A percentile compares a stretch with the other conserved stretches of the same genome.
Evolutionary conservation across 495 filamentous ascomycete species (phyloP).

Genomic region (Chaetomidium leptoderma): DNA sequence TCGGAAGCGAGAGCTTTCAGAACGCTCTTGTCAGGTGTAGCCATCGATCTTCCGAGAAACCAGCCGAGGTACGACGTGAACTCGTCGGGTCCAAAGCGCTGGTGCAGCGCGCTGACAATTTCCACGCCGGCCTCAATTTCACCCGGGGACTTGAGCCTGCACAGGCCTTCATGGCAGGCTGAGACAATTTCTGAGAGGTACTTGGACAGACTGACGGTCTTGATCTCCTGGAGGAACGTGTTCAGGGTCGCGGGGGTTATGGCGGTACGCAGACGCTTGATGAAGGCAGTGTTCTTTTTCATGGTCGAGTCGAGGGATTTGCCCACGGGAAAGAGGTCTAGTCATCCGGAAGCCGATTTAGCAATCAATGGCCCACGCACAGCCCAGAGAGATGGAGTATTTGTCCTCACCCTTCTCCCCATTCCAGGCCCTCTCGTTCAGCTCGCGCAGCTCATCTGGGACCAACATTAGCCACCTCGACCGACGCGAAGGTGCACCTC

Average conservation of each 20-base stretch:
- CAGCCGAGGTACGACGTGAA: conserved; percentile 92
- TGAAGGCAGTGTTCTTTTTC: conserved; percentile 99
- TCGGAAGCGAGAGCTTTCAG: conserved; percentile 77
- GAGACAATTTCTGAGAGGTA: conserved; percentile 97
- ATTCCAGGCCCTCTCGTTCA: conserved; percentile 84
- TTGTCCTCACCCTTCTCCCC: conserved; percentile 68
- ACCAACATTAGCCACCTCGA: neutral
- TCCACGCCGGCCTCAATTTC: conserved; percentile 91
- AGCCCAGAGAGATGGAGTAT: conserved; percentile 3
- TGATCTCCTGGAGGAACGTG: conserved; percentile 87
- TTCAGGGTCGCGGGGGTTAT: conserved; percentile 70
- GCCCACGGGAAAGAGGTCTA: conserved; percentile 76
- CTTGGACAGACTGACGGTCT: conserved; percentile 88
- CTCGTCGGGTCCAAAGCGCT: conserved; percentile 85
- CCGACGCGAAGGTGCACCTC: neutral
- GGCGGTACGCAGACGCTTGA: conserved; percentile 90
- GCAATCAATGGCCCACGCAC: neutral
- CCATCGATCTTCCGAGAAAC: conserved; percentile 86
- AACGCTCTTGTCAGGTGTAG: conserved; percentile 81
- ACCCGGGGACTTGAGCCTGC: conserved; percentile 80
- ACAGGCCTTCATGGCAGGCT: conserved; percentile 94
- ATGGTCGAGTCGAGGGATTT: conserved; percentile 88
- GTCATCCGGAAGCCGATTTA: neutral
- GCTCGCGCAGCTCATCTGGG: conserved; percentile 77
- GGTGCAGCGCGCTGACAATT: conserved; percentile 88